Evolutionary conservation across 192 early-diverging fungal species (phyloP).

Genomic region (Coemansia sp.): DNA sequence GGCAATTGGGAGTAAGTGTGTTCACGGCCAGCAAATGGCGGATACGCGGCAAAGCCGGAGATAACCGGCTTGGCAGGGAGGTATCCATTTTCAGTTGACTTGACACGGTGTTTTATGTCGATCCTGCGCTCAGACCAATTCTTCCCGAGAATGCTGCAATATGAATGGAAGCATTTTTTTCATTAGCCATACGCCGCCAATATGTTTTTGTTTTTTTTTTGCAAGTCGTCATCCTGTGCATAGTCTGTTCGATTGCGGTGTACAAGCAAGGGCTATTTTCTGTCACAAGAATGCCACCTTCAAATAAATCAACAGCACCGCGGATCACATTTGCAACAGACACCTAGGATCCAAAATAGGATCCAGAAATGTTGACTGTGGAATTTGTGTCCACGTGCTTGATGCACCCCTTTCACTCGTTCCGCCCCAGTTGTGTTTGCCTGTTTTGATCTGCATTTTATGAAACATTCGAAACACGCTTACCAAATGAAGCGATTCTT

Average conservation of each 20-base stretch:
- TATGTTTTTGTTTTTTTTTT: too few relatives aligned
- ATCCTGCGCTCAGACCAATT: slow-evolving; percentile 2
- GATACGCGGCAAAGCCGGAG: not conserved
- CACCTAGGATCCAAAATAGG: not conserved
- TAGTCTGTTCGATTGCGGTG: too few relatives aligned
- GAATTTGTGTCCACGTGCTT: not conserved
- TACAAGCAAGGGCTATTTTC: too few relatives aligned
- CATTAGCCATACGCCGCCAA: too few relatives aligned
- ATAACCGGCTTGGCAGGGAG: not conserved
- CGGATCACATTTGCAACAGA: not conserved
- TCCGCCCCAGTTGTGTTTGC: too few relatives aligned
- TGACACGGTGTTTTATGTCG: not conserved
- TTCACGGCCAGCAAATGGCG: not conserved
- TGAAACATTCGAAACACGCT: not conserved
- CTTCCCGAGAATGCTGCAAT: too few relatives aligned
- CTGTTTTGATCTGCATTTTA: not conserved
- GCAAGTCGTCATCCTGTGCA: too few relatives aligned
- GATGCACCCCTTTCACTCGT: not conserved
- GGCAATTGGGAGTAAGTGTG: not conserved
- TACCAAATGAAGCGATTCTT: not conserved
- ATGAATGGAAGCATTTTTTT: too few relatives aligned
- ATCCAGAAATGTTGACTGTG: not conserved
- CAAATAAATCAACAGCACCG: not conserved
- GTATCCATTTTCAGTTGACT: not conserved
- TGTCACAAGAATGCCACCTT: too few relatives aligned